A percentile compares a stretch with the other conserved stretches of the same genome.
Conservation (phyloP, 2,329 filamentous ascomycete species). For the Ophiostoma quercus region DNA sequence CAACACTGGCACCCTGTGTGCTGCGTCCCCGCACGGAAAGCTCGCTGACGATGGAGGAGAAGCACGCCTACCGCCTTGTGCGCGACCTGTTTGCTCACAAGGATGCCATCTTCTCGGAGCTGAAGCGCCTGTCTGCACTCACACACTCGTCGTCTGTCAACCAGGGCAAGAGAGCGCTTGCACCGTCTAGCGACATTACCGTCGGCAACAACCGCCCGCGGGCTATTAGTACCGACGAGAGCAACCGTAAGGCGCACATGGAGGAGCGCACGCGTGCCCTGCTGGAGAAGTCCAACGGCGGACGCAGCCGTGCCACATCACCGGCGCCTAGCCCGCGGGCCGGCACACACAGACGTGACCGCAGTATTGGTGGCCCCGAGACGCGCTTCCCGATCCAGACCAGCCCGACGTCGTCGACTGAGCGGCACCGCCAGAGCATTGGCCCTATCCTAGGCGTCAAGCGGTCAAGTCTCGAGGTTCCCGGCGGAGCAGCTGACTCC, state of each 20-base stretch:
- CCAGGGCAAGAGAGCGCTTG: slow-evolving; percentile 26
- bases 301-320: slow-evolving; percentile 68
- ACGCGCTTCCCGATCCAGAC: slow-evolving; percentile 82
- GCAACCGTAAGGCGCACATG: slow-evolving; percentile 87
- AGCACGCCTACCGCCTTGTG: slow-evolving; percentile 82
- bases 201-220: slow-evolving; percentile 55
- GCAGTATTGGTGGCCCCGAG: slow-evolving; percentile 65
- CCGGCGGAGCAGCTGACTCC: slow-evolving; percentile 40
- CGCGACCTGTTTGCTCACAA: slow-evolving; percentile 92
- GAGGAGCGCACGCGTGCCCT: slow-evolving; percentile 85
- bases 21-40: slow-evolving; percentile 82
- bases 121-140: slow-evolving; percentile 80
- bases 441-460: slow-evolving; percentile 49
- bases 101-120: slow-evolving; percentile 87
- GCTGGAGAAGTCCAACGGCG: slow-evolving; percentile 58
- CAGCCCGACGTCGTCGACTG: slow-evolving; percentile 52
- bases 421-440: slow-evolving; percentile 45
- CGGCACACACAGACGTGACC: slow-evolving; percentile 65
- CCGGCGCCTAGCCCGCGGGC: slow-evolving; percentile 55
- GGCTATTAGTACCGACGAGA: slow-evolving; percentile 91
- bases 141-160: slow-evolving; percentile 56
- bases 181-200: slow-evolving; percentile 29
- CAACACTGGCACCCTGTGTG: slow-evolving; percentile 74
- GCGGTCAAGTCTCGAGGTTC: slow-evolving; percentile 75
- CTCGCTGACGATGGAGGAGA: slow-evolving; percentile 90